These are phyloP conservation scores for Porpolomopsis calyptriformis DNA, from an alignment of 768 basidiomycete genomes.

Conservation along the genomic window DNA sequence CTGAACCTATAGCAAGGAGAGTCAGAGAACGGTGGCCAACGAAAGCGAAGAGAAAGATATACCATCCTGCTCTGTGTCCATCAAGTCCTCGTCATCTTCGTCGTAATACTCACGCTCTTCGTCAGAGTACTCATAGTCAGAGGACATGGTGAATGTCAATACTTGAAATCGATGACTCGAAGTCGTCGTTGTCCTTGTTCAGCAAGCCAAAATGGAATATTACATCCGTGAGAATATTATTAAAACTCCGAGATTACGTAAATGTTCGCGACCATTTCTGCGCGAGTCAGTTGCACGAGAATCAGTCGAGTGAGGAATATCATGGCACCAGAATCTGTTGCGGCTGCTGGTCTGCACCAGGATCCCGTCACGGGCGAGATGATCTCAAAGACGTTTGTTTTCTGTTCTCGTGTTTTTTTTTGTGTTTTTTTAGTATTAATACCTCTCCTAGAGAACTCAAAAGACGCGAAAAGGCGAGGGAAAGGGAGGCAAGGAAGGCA, in stretches of 20 bases:
- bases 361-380: constrained; percentile 91
- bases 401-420: constrained; percentile 7
- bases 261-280: neutral
- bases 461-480: constrained; percentile 79
- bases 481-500: constrained; percentile 72
- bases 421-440: constrained; percentile 16
- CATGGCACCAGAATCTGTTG: constrained; percentile 36
- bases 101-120: constrained; percentile 50
- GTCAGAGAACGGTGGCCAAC: neutral
- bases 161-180: too few species aligned
- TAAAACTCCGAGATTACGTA: neutral
- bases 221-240: neutral
- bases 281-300: too few species aligned
- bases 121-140: constrained; percentile 65
- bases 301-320: constrained; percentile 11
- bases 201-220: neutral
- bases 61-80: constrained; percentile 51
- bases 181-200: neutral
- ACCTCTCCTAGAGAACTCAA: constrained; percentile 70
- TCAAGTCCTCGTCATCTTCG: constrained; percentile 66
- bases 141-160: constrained; percentile 30
- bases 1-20: constrained; percentile 3
- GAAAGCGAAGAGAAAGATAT: too few species aligned
- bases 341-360: constrained; percentile 34
- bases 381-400: constrained; percentile 87